Evolutionary conservation across 1,139 yeast species (phyloP).

Genomic region (Suhomyces taliae): DNA sequence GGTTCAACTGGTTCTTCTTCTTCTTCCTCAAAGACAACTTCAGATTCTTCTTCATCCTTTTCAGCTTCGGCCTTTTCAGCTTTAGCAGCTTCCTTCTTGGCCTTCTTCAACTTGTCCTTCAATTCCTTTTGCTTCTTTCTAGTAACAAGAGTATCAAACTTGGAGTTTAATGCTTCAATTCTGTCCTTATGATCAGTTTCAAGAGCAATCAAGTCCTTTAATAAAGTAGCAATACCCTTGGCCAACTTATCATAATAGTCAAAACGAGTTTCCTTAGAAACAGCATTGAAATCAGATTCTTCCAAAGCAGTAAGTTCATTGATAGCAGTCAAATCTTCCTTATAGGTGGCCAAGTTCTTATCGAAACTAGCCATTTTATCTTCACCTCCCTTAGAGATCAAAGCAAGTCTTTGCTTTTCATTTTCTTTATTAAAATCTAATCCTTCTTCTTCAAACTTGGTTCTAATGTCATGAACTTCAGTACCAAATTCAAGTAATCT

Average conservation of each 20-base stretch:
- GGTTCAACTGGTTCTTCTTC: slow-evolving; percentile 2
- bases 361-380: slow-evolving; percentile 40
- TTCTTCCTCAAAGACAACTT: slow-evolving; percentile 9
- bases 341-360: slow-evolving; percentile 32
- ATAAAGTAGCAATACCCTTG: slow-evolving; percentile 35
- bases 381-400: slow-evolving; percentile 35
- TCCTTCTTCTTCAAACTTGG: slow-evolving; percentile 40
- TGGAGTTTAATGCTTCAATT: slow-evolving; percentile 34
- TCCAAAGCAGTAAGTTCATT: slow-evolving; percentile 29
- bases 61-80: slow-evolving; percentile 6
- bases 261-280: slow-evolving; percentile 36
- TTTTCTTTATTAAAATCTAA: slow-evolving; percentile 54
- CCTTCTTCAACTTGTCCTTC: slow-evolving; percentile 32
- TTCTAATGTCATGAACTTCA: slow-evolving; percentile 41
- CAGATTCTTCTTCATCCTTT: slow-evolving; percentile 5
- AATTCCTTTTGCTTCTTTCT: slow-evolving; percentile 38
- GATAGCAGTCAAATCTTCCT: slow-evolving; percentile 32
- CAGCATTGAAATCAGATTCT: slow-evolving; percentile 25
- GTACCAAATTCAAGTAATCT: slow-evolving; percentile 45
- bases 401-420: slow-evolving; percentile 35
- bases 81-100: slow-evolving; percentile 6
- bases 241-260: slow-evolving; percentile 34
- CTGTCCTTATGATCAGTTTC: slow-evolving; percentile 44
- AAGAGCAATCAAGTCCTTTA: slow-evolving; percentile 32
- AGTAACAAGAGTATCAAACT: slow-evolving; percentile 32